A percentile compares a stretch with the other conserved stretches of the same genome.
These are phyloP conservation scores for Agaricales sp. DNA, from an alignment of 1,284 basidiomycete species.

Conservation along the genomic window DNA sequence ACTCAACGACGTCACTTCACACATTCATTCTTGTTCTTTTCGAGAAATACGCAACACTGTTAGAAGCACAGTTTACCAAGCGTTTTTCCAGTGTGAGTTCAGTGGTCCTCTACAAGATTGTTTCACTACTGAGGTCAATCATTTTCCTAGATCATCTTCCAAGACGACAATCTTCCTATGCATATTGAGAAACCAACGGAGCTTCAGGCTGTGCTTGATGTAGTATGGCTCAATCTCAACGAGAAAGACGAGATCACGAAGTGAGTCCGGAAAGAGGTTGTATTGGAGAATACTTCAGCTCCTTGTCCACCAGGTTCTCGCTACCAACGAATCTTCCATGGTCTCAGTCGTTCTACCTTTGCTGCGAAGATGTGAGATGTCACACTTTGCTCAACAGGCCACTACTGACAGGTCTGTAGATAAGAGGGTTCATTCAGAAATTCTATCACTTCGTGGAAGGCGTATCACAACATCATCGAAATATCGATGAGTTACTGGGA, in stretches of 20 bases:
- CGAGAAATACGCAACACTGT: constrained; percentile 79
- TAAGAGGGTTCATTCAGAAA: constrained; percentile 88
- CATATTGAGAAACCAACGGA: constrained; percentile 66
- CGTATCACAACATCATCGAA: constrained; percentile 82
- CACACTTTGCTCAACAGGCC: background rate
- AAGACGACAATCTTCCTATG: constrained; percentile 93
- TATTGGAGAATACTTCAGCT: background rate
- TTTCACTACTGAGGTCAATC: constrained; percentile 7
- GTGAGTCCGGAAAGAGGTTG: constrained; percentile 27
- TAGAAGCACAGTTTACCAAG: constrained; percentile 75
- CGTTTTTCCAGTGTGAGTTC: constrained; percentile 70
- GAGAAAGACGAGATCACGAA: constrained; percentile 55
- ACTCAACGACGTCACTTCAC: constrained; percentile 78
- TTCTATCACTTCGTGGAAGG: constrained; percentile 98
- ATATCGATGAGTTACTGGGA: constrained; percentile 87
- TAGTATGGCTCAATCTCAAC: constrained; percentile 75
- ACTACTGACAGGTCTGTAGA: constrained; percentile 29
- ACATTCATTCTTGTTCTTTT: constrained; percentile 82
- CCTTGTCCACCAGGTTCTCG: constrained; percentile 34
- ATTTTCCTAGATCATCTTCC: constrained; percentile 61
- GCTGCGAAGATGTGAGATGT: constrained; percentile 79
- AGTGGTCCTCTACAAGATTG: background rate
- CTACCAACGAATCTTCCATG: constrained; percentile 83
- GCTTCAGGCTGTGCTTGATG: constrained; percentile 67
- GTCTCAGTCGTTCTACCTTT: constrained; percentile 91